A percentile compares a stretch with the other conserved stretches of the same genome.
Conservation (phyloP, 2,329 filamentous ascomycete species). For the Colletotrichum siamense region DNA sequence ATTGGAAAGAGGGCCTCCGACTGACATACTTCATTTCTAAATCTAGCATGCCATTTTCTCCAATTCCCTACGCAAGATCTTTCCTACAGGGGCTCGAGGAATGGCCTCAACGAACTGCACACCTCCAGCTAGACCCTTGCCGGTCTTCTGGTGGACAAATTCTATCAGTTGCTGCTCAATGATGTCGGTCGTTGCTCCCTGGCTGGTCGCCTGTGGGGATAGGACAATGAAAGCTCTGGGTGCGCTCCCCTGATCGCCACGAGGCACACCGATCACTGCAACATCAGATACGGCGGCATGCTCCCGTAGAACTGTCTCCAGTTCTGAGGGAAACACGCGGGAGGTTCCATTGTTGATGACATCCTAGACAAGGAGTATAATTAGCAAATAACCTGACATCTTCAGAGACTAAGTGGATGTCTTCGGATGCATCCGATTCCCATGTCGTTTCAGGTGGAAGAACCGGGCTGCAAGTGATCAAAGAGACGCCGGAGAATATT, state of each 20-base stretch:
- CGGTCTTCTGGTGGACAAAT: neutral
- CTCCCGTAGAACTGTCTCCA: neutral
- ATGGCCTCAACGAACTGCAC: neutral
- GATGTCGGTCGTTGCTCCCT: neutral
- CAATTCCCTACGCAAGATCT: neutral
- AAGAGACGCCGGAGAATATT: neutral
- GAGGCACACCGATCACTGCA: neutral
- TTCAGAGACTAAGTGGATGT: neutral
- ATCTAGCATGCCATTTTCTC: neutral
- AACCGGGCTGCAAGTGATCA: neutral
- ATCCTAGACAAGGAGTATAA: neutral
- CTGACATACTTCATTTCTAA: neutral
- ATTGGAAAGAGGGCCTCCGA: neutral
- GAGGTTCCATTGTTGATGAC: neutral
- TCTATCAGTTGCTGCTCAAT: neutral
- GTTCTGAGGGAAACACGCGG: neutral
- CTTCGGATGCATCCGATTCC: neutral
- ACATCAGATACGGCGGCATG: neutral
- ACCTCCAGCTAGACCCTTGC: neutral
- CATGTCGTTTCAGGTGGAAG: neutral
- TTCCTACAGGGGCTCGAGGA: neutral
- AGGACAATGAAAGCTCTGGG: neutral
- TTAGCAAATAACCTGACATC: neutral
- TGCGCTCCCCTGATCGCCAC: neutral
- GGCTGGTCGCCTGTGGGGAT: neutral